phyloP scores from a whole-genome alignment of 1,284 basidiomycete genomes.

The Lignosus rhinocerotis region DNA sequence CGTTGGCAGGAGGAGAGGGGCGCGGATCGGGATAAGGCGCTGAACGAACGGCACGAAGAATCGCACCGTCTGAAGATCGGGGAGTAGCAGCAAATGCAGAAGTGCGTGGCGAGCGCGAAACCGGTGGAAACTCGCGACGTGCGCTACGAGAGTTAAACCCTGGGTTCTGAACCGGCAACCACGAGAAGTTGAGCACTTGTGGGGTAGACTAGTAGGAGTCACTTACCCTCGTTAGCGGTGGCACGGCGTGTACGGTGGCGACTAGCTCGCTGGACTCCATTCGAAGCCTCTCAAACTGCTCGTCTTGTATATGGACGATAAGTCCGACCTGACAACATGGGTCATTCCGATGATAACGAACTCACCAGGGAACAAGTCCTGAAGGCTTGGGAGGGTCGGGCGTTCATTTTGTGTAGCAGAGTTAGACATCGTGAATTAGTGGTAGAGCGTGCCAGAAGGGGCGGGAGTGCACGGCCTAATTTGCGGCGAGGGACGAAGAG shows the following conservation, averaged over 20 bases:
- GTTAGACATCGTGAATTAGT: not conserved
- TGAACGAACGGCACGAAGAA: not conserved
- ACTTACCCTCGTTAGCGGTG: not conserved
- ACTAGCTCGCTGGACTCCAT: not conserved
- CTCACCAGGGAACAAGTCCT: conserved; percentile 17
- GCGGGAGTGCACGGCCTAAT: not conserved
- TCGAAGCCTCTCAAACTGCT: conserved; percentile 6
- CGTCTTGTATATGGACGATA: not conserved
- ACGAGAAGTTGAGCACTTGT: not conserved
- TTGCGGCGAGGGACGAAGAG: conserved; percentile 1
- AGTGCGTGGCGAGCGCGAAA: not conserved
- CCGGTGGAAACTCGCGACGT: not conserved
- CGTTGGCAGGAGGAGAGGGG: not conserved
- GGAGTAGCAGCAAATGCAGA: not conserved
- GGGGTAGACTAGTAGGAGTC: not conserved
- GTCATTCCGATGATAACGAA: not conserved
- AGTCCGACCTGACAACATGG: not conserved
- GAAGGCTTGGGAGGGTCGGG: conserved; percentile 17
- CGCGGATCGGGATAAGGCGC: not conserved
- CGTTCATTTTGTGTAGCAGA: conserved; percentile 1
- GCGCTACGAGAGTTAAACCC: not conserved
- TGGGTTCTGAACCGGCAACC: not conserved
- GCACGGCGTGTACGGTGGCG: not conserved
- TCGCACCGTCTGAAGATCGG: not conserved
- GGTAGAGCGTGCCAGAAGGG: not conserved